phyloP scores from a whole-genome alignment of 1,284 basidiomycete genomes.

The Pisolithus thermaeus region DNA sequence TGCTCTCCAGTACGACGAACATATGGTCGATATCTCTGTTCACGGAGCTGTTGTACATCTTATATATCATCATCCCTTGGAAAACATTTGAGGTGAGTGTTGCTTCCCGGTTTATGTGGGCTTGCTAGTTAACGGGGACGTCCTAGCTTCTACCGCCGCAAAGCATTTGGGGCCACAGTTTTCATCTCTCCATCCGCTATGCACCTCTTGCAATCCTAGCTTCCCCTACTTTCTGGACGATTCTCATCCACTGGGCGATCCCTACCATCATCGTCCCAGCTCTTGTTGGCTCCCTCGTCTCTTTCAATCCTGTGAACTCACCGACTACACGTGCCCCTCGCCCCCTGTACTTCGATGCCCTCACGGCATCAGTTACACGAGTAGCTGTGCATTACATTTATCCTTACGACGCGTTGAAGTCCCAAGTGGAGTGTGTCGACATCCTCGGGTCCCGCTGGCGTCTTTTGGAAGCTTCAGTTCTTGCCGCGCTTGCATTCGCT shows the following conservation, averaged over 20 bases:
- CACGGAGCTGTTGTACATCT: slow-evolving; percentile 42
- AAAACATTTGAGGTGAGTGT: slow-evolving; percentile 32
- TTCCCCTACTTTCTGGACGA: slow-evolving; percentile 43
- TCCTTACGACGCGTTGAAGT: slow-evolving; percentile 33
- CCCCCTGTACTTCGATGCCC: slow-evolving; percentile 42
- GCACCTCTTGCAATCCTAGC: slow-evolving; percentile 40
- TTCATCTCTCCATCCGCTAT: slow-evolving; percentile 34
- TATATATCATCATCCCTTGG: slow-evolving; percentile 45
- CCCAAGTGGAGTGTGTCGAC: slow-evolving; percentile 33
- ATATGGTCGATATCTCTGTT: slow-evolving; percentile 45
- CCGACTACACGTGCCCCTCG: slow-evolving; percentile 19
- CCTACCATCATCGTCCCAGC: slow-evolving; percentile 52
- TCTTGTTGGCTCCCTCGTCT: slow-evolving; percentile 49
- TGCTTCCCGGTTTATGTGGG: not conserved
- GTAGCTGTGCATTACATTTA: slow-evolving; percentile 53
- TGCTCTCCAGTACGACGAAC: slow-evolving; percentile 50
- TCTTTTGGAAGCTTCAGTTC: slow-evolving; percentile 44
- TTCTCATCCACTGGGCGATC: slow-evolving; percentile 51
- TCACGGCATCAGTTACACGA: slow-evolving; percentile 55
- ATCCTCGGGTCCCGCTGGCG: slow-evolving; percentile 49
- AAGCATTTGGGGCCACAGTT: slow-evolving; percentile 3
- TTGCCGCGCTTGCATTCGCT: slow-evolving; percentile 56
- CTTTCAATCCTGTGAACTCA: slow-evolving; percentile 44
- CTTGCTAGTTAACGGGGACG: slow-evolving; percentile 14
- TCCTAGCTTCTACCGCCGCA: slow-evolving; percentile 15